Conservation (phyloP, 768 basidiomycete genomes). For the Kwoniella sp. region DNA sequence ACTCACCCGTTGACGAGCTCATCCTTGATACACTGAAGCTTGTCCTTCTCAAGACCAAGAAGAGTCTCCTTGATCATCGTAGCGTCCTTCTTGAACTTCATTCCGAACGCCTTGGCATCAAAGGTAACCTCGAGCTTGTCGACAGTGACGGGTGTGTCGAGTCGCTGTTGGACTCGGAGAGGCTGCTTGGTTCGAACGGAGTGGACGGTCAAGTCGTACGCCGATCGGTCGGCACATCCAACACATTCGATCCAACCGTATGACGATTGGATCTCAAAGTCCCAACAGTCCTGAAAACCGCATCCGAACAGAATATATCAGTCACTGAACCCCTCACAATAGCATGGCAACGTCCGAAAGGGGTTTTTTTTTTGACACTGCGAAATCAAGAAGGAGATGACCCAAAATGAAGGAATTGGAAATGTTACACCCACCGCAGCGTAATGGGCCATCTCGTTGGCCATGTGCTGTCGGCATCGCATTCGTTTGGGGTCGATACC, state of each 20-base stretch:
- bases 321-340: no score
- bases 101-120: slow-evolving; percentile 85
- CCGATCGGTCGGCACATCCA: slow-evolving; percentile 96
- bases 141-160: slow-evolving; percentile 80
- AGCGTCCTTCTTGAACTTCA: slow-evolving; percentile 84
- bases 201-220: slow-evolving; percentile 93
- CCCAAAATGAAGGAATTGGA: no score
- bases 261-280: slow-evolving; percentile 93
- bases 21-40: slow-evolving; percentile 67
- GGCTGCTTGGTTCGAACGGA: slow-evolving; percentile 77
- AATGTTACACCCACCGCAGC: slow-evolving; percentile 64
- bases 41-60: slow-evolving; percentile 67
- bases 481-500: slow-evolving; percentile 81
- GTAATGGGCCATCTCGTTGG: slow-evolving; percentile 99
- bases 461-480: slow-evolving; percentile 97
- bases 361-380: no score
- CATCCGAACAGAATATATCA: neutral
- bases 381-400: no score
- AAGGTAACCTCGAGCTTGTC: slow-evolving; percentile 78
- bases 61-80: slow-evolving; percentile 61
- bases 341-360: no score
- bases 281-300: slow-evolving; percentile 78
- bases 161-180: slow-evolving; percentile 79
- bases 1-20: slow-evolving; percentile 69
- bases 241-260: slow-evolving; percentile 98